These are phyloP conservation scores for Talaromyces rugulosus DNA, from an alignment of 2,329 filamentous ascomycete species.

Conservation along the genomic window DNA sequence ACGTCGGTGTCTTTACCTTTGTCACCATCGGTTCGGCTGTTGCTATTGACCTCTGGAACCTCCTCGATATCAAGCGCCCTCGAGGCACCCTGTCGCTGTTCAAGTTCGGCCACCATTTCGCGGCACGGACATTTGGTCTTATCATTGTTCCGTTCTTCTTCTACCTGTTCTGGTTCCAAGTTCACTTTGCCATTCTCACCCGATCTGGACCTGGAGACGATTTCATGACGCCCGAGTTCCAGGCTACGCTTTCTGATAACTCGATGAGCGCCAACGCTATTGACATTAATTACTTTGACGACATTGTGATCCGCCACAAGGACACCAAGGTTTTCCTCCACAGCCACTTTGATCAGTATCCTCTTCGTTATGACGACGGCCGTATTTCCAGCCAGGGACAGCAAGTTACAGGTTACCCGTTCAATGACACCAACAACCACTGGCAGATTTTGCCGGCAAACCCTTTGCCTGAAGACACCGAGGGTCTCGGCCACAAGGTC, in stretches of 20 bases:
- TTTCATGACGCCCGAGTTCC: constrained; percentile 98
- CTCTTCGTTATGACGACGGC: constrained; percentile 92
- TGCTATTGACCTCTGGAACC: constrained; percentile 88
- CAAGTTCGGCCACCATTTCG: constrained; percentile 85
- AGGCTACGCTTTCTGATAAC: constrained; percentile 95
- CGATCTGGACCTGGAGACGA: constrained; percentile 92
- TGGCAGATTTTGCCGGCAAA: constrained; percentile 83
- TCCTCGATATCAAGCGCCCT: constrained; percentile 82
- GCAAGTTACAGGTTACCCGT: constrained; percentile 96
- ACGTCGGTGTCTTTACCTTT: constrained; percentile 94
- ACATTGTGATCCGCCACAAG: constrained; percentile 86
- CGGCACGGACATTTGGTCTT: constrained; percentile 76
- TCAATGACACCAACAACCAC: constrained; percentile 98
- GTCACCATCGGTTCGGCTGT: constrained; percentile 95
- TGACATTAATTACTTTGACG: constrained; percentile 84
- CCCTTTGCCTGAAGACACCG: constrained; percentile 45
- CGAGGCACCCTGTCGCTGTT: constrained; percentile 74
- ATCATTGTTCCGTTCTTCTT: constrained; percentile 93
- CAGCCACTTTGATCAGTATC: constrained; percentile 85
- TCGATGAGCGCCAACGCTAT: constrained; percentile 83
- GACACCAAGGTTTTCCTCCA: constrained; percentile 96
- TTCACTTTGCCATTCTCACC: constrained; percentile 87
- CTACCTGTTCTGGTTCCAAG: constrained; percentile 99
- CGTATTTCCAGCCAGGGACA: constrained; percentile 96
- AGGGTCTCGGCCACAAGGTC: constrained; percentile 60